These are phyloP conservation scores for Candida lessepsii DNA, from an alignment of 805 yeast genomes.

Conservation along the genomic window DNA sequence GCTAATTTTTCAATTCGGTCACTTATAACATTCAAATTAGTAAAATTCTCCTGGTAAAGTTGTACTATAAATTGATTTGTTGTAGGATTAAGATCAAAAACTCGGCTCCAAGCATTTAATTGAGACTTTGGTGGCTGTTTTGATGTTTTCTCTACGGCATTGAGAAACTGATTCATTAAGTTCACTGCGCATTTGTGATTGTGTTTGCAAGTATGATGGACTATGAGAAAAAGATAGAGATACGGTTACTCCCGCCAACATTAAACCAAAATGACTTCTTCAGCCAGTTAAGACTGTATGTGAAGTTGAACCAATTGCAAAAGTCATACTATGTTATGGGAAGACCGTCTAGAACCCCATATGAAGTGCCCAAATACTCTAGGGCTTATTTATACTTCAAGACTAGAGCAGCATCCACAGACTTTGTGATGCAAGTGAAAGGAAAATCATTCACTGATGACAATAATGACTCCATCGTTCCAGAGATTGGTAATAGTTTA, in stretches of 20 bases:
- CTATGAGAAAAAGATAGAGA: slow-evolving; percentile 12
- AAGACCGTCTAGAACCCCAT: slow-evolving; percentile 36
- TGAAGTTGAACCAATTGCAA: slow-evolving; percentile 11
- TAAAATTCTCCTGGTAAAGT: slow-evolving; percentile 9
- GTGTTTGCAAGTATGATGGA: slow-evolving; percentile 2
- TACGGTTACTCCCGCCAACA: slow-evolving; percentile 47
- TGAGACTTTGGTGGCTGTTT: slow-evolving; percentile 11
- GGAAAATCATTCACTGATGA: slow-evolving; percentile 25
- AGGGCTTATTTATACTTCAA: slow-evolving; percentile 41
- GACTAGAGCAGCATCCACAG: slow-evolving; percentile 22
- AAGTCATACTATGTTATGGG: slow-evolving; percentile 42
- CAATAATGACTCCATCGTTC: slow-evolving; percentile 27
- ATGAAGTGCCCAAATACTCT: slow-evolving; percentile 39
- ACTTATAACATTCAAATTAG: slow-evolving; percentile 3
- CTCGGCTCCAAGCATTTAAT: slow-evolving; percentile 5
- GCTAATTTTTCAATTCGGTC: slow-evolving; percentile 1
- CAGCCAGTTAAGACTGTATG: slow-evolving; percentile 15
- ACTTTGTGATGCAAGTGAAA: slow-evolving; percentile 25
- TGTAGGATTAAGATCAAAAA: slow-evolving; percentile 16
- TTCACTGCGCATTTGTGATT: slow-evolving; percentile 2
- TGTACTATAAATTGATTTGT: slow-evolving; percentile 8
- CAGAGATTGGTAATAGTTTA: slow-evolving; percentile 36
- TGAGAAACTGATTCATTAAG: slow-evolving; percentile 5
- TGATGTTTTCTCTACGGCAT: slow-evolving; percentile 1
- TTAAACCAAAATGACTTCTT: slow-evolving; percentile 28